Evolutionary conservation across 257 asterid species (phyloP).

Genomic region (Voacanga thouarsii): DNA sequence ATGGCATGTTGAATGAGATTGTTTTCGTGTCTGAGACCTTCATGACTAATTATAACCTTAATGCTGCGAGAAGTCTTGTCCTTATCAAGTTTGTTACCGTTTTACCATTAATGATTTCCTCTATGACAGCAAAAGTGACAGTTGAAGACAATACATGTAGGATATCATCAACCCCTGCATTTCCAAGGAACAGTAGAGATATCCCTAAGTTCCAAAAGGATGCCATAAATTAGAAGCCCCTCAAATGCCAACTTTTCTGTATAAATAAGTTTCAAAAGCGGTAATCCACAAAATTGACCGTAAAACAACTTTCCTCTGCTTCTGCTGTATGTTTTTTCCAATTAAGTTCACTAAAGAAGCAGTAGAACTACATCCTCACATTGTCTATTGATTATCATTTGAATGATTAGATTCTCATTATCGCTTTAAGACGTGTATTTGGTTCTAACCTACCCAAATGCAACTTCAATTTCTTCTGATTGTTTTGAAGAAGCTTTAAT

Average conservation of each 20-base stretch:
- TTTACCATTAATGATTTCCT: neutral
- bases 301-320: neutral
- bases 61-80: neutral
- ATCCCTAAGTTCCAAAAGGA: neutral
- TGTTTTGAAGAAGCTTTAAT: neutral
- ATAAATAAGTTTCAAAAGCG: neutral
- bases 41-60: neutral
- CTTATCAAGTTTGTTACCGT: neutral
- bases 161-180: neutral
- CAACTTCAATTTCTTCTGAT: neutral
- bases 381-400: neutral
- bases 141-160: neutral
- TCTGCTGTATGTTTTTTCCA: neutral
- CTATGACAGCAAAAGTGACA: neutral
- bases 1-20: neutral
- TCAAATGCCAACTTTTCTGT: neutral
- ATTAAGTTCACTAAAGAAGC: neutral
- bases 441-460: neutral
- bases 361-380: neutral
- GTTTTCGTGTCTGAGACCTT: neutral
- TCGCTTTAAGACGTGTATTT: neutral
- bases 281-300: neutral
- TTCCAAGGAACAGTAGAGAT: neutral
- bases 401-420: neutral
- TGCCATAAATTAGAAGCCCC: neutral